Percentiles rank a stretch among this genome's conserved stretches.
Evolutionary conservation across 495 filamentous ascomycete genomes (phyloP).

Genomic region (Aspergillus bertholletiae): DNA sequence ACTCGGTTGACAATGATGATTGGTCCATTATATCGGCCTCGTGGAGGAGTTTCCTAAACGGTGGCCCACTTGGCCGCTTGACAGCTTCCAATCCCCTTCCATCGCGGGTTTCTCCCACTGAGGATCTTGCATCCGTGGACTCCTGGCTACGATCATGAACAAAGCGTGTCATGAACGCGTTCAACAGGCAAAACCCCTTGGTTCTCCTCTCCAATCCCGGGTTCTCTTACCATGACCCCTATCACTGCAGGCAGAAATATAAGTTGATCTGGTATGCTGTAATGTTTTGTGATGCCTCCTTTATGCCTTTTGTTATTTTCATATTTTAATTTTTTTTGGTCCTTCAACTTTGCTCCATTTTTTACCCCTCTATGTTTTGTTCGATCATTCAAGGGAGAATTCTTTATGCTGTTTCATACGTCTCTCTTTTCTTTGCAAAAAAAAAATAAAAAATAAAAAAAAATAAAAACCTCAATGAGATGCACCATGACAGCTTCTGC

Average conservation of each 20-base stretch:
- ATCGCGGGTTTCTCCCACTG: constrained; percentile 12
- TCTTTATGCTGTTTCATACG: too few species aligned
- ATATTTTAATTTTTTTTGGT: not conserved
- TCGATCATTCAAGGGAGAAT: too few species aligned
- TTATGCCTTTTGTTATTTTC: not conserved
- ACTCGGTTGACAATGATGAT: not conserved
- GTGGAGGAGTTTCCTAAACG: constrained; percentile 18
- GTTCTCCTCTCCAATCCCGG: not conserved
- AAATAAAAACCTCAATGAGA: not conserved
- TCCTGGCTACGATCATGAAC: constrained; percentile 21
- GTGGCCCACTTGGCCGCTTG: constrained; percentile 18
- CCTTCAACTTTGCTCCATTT: not conserved
- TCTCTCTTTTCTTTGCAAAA: not conserved
- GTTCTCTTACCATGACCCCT: not conserved
- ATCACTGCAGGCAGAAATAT: not conserved
- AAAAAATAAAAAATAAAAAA: not conserved
- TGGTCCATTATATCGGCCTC: constrained; percentile 10
- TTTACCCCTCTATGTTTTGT: not conserved
- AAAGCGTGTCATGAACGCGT: not conserved
- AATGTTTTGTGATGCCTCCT: too few species aligned
- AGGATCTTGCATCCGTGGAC: constrained; percentile 26
- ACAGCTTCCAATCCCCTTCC: constrained; percentile 23
- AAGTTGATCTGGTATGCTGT: not conserved
- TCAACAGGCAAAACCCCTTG: not conserved
- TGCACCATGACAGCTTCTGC: too few species aligned